phyloP scores from a whole-genome alignment of 2,329 filamentous ascomycete species.

The Colletotrichum agaves region DNA sequence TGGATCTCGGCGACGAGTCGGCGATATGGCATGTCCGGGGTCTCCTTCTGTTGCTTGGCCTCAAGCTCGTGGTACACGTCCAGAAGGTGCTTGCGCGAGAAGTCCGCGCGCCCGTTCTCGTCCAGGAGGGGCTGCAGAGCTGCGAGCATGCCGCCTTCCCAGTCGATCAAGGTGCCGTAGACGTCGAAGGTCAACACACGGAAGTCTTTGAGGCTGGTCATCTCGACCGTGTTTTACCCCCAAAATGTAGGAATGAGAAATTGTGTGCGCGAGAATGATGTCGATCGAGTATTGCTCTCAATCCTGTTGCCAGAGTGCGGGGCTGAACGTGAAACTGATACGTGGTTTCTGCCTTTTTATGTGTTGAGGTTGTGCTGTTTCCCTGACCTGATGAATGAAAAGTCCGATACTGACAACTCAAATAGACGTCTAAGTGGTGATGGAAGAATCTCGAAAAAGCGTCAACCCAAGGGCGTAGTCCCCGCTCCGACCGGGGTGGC shows the following conservation, averaged over 20 bases:
- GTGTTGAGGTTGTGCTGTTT: neutral
- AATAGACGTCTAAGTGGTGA: neutral
- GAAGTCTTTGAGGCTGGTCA: constrained; percentile 43
- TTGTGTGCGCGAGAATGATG: neutral
- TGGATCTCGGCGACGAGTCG: constrained; percentile 64
- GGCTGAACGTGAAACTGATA: neutral
- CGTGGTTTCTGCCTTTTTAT: neutral
- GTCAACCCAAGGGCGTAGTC: constrained; percentile 5
- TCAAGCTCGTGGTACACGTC: constrained; percentile 55
- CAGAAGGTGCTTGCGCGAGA: constrained; percentile 51
- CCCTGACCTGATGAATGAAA: neutral
- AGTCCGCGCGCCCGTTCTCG: constrained; percentile 42
- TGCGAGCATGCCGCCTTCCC: constrained; percentile 72
- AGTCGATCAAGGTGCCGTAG: constrained; percentile 85
- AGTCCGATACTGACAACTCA: neutral
- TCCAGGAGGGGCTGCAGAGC: constrained; percentile 64
- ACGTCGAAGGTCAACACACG: constrained; percentile 76
- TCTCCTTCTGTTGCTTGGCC: constrained; percentile 62
- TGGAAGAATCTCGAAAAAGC: neutral
- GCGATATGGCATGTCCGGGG: constrained; percentile 69
- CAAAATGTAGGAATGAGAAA: neutral
- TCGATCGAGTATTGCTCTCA: neutral
- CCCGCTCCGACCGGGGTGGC: constrained; percentile 6
- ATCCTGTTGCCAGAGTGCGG: neutral
- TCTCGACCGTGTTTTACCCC: neutral